phyloP scores from a whole-genome alignment of 1,139 yeast genomes.

The Pichia sp. region DNA sequence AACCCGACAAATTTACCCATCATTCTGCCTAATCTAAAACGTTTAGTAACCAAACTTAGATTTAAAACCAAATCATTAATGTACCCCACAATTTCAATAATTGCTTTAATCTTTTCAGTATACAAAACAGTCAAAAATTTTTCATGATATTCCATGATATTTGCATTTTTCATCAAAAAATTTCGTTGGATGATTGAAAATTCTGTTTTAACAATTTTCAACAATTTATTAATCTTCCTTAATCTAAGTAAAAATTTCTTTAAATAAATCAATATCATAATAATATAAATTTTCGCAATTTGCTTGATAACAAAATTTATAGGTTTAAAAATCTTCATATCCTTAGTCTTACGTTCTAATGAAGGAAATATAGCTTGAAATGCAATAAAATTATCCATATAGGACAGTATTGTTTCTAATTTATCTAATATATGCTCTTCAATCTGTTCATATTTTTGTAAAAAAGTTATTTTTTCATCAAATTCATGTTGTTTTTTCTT shows the following conservation, averaged over 20 bases:
- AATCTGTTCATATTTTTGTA: slow-evolving; percentile 8
- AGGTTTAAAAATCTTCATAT: slow-evolving; percentile 13
- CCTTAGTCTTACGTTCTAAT: slow-evolving; percentile 2
- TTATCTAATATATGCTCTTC: slow-evolving; percentile 19
- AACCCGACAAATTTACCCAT: slow-evolving; percentile 21
- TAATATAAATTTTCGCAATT: slow-evolving; percentile 24
- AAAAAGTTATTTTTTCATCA: neutral
- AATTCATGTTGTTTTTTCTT: neutral
- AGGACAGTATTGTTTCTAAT: slow-evolving; percentile 23
- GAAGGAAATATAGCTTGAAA: slow-evolving; percentile 22
- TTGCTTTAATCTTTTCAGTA: slow-evolving; percentile 22
- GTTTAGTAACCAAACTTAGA: slow-evolving; percentile 20
- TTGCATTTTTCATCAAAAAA: slow-evolving; percentile 1
- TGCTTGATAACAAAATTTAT: slow-evolving; percentile 17
- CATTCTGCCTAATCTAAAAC: slow-evolving; percentile 20
- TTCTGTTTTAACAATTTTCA: slow-evolving; percentile 16
- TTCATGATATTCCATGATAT: slow-evolving; percentile 10
- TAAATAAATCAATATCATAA: slow-evolving; percentile 26
- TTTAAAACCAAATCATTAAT: slow-evolving; percentile 26
- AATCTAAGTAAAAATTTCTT: slow-evolving; percentile 20
- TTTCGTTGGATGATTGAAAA: slow-evolving; percentile 5
- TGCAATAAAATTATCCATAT: slow-evolving; percentile 27
- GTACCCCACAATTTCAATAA: slow-evolving; percentile 26
- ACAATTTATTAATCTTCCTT: slow-evolving; percentile 19
- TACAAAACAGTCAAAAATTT: slow-evolving; percentile 19